Conservation (phyloP, 2,329 filamentous ascomycete genomes). For the Fusarium compactum region DNA sequence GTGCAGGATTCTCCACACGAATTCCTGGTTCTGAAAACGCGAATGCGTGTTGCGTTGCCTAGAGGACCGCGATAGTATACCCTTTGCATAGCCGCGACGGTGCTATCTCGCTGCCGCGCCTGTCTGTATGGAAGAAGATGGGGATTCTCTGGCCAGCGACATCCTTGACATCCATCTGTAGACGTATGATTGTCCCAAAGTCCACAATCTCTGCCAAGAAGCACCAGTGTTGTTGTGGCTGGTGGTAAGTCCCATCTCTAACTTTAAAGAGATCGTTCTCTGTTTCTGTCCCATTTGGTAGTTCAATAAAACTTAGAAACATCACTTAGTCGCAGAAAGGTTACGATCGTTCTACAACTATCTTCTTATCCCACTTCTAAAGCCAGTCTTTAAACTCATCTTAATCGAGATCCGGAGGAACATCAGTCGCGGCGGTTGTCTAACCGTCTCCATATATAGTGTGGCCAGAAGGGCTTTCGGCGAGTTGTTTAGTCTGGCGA, state of each 20-base stretch:
- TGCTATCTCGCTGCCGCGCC: background rate
- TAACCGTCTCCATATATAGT: background rate
- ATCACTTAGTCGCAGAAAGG: background rate
- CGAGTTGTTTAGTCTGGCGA: background rate
- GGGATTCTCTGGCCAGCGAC: background rate
- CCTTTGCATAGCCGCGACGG: background rate
- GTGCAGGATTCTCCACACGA: background rate
- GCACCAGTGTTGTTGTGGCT: background rate
- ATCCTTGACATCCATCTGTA: background rate
- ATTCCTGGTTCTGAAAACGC: background rate
- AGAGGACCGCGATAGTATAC: background rate
- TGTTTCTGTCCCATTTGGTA: accelerated
- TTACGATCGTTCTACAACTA: background rate
- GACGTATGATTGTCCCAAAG: background rate
- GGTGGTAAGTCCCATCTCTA: background rate
- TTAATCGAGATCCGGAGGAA: background rate
- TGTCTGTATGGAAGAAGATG: background rate
- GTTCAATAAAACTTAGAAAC: background rate
- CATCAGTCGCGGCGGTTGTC: background rate
- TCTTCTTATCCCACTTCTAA: background rate
- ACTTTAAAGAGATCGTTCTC: background rate
- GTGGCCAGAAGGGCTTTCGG: background rate
- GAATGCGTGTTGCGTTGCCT: background rate
- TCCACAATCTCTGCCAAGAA: background rate
- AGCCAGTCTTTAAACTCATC: background rate